Conservation (phyloP, 129 eudicot genomes). For the Flaveria robusta region DNA sequence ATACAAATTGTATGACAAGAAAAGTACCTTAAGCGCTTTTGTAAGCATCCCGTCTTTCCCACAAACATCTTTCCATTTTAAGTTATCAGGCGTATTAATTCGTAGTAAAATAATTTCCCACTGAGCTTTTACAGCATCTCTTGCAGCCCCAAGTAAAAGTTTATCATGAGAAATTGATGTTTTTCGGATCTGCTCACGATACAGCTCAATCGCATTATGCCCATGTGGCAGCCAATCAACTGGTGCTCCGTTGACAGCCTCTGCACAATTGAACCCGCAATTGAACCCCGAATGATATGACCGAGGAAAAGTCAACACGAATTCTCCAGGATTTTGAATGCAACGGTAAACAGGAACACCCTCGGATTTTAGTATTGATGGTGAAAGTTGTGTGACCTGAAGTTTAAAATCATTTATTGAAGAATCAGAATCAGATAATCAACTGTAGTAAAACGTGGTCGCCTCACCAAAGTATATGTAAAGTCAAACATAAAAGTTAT, state of each 20-base stretch:
- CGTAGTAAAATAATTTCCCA: slow-evolving; percentile 86
- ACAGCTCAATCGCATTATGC: slow-evolving; percentile 77
- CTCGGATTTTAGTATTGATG: slow-evolving; percentile 73
- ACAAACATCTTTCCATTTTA: slow-evolving; percentile 86
- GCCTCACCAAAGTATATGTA: not conserved
- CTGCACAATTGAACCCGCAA: slow-evolving; percentile 95
- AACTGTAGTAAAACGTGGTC: not conserved
- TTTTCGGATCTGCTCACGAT: slow-evolving; percentile 75
- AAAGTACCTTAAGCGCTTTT: slow-evolving; percentile 68
- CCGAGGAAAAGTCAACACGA: slow-evolving; percentile 91
- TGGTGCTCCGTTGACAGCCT: slow-evolving; percentile 97
- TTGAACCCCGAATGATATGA: slow-evolving; percentile 97
- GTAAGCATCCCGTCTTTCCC: slow-evolving; percentile 88
- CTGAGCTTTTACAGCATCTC: slow-evolving; percentile 96
- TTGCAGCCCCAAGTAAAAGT: slow-evolving; percentile 87
- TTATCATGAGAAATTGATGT: slow-evolving; percentile 97
- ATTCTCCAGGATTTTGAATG: slow-evolving; percentile 85
- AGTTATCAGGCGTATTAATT: slow-evolving; percentile 55
- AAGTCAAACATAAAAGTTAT: not conserved
- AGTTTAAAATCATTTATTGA: not conserved
- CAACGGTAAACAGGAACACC: slow-evolving; percentile 94
- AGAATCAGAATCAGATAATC: not conserved
- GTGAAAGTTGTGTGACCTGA: slow-evolving; percentile 97
- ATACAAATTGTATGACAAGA: not conserved
- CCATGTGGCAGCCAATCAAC: slow-evolving; percentile 98